These are phyloP conservation scores for Saitoella complicata DNA, from an alignment of 805 yeast genomes.

Conservation along the genomic window DNA sequence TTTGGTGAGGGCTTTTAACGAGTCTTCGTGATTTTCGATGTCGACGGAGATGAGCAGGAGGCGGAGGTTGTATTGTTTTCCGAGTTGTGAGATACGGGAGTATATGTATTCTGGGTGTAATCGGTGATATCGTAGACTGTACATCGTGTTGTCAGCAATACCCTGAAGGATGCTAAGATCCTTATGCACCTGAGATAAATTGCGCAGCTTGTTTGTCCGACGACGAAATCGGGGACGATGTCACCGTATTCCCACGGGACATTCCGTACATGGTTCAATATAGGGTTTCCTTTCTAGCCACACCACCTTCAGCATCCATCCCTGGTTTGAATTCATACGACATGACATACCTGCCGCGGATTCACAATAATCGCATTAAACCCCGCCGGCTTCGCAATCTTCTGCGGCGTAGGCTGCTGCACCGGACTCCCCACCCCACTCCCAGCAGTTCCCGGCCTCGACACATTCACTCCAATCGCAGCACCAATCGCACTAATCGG, in stretches of 20 bases:
- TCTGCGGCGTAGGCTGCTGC: conserved; percentile 10
- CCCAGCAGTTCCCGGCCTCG: no score
- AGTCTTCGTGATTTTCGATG: conserved; percentile 22
- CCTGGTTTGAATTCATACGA: background rate
- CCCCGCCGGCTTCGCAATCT: conserved; percentile 2
- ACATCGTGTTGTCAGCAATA: background rate
- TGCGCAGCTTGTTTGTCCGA: conserved; percentile 21
- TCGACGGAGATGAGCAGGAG: conserved; percentile 25
- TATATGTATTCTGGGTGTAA: conserved; percentile 28
- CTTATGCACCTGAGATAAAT: conserved; percentile 19
- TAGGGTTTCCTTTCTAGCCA: conserved; percentile 16
- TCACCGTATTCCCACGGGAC: conserved; percentile 18
- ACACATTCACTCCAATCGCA: no score
- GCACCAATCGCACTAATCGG: no score
- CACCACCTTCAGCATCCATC: background rate
- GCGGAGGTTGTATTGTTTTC: conserved; percentile 19
- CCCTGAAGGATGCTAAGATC: background rate
- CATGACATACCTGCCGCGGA: conserved; percentile 9
- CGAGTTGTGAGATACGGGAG: conserved; percentile 22
- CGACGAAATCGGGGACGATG: conserved; percentile 24
- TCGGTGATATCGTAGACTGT: conserved; percentile 15
- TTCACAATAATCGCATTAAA: conserved; percentile 10
- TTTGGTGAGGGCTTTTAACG: conserved; percentile 21
- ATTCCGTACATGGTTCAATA: conserved; percentile 12
- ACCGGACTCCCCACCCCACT: conserved; percentile 21